Conservation (phyloP, 331 rosid genomes). For the Dryas integrifolia region DNA sequence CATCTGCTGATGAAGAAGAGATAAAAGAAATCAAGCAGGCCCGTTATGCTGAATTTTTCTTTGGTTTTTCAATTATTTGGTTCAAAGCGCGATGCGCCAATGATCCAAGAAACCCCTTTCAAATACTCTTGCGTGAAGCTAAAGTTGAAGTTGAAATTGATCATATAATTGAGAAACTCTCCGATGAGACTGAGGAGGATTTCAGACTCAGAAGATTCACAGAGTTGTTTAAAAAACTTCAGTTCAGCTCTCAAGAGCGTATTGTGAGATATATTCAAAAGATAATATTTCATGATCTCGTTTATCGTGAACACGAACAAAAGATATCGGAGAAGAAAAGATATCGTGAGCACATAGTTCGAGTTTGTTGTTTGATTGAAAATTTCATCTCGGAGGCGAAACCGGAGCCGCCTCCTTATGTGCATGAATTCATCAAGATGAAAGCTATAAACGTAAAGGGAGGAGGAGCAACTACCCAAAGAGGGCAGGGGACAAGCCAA, state of each 20-base stretch:
- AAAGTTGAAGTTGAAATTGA: background rate
- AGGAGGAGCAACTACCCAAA: background rate
- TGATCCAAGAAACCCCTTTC: background rate
- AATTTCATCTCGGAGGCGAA: no score
- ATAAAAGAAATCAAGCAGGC: background rate
- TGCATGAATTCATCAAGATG: background rate
- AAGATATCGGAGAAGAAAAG: no score
- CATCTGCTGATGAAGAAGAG: background rate
- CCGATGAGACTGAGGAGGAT: background rate
- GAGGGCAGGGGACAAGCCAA: background rate
- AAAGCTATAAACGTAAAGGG: background rate
- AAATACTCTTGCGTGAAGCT: background rate
- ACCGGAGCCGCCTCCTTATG: no score
- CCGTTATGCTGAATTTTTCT: background rate
- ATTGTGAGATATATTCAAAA: background rate
- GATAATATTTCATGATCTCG: background rate
- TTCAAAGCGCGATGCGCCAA: background rate
- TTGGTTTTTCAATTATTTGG: background rate
- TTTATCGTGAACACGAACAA: background rate
- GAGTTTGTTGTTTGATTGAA: no score
- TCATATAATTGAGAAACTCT: background rate
- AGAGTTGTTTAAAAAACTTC: background rate
- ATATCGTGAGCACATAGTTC: no score
- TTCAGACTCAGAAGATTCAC: background rate
- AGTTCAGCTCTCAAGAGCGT: background rate